phyloP scores from a whole-genome alignment of 2,329 filamentous ascomycete species.

The Talaromyces sp. region DNA sequence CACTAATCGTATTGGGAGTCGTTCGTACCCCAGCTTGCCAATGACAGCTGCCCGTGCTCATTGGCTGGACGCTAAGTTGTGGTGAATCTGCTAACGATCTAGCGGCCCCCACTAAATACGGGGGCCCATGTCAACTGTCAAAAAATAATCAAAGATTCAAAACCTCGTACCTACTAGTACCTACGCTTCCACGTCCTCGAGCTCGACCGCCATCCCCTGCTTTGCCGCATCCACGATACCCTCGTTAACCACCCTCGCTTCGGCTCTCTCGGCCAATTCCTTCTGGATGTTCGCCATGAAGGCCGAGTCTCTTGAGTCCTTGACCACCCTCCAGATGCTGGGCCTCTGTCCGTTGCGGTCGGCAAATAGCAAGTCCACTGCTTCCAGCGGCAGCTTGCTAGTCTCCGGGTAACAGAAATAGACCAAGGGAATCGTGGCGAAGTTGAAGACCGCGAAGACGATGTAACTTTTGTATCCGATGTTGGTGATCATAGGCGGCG shows the following conservation, averaged over 20 bases:
- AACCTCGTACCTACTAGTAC: no score
- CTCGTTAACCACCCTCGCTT: neutral
- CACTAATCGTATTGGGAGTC: no score
- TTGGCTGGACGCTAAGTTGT: no score
- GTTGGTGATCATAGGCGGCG: constrained; percentile 36
- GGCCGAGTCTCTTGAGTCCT: constrained; percentile 1
- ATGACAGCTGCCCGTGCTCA: no score
- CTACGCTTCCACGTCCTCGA: neutral
- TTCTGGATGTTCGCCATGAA: constrained; percentile 8
- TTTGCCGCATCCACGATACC: neutral
- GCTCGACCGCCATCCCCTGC: neutral
- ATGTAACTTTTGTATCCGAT: constrained; percentile 42
- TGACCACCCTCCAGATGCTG: constrained; percentile 4
- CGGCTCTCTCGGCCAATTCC: constrained; percentile 8
- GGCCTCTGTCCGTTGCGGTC: constrained; percentile 9
- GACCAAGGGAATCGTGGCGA: constrained; percentile 47
- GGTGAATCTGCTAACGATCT: no score
- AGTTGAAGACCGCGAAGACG: constrained; percentile 41
- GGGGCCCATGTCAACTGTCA: no score
- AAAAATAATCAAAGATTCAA: no score
- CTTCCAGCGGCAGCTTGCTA: constrained; percentile 39
- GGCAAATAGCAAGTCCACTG: constrained; percentile 42
- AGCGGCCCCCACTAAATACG: no score
- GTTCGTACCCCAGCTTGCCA: no score
- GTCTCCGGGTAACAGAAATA: constrained; percentile 54